Conservation (phyloP, 2,329 filamentous ascomycete genomes). For the Calonectria pteridis region DNA sequence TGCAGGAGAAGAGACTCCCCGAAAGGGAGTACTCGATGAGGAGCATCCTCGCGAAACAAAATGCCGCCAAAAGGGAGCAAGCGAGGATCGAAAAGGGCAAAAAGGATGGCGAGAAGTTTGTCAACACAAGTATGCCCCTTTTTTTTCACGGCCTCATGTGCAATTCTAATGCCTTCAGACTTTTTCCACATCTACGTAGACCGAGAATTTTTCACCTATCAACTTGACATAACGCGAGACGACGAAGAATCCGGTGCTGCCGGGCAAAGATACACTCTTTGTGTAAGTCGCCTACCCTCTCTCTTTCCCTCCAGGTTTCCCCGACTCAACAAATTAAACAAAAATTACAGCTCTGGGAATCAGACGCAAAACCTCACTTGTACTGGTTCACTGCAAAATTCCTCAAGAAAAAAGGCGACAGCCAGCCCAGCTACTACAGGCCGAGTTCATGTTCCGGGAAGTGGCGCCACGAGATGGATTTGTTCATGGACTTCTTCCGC, state of each 20-base stretch:
- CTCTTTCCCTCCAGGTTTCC: neutral
- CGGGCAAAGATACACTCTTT: conserved; percentile 71
- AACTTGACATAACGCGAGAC: conserved; percentile 70
- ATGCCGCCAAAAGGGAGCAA: conserved; percentile 48
- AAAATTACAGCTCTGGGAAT: conserved; percentile 74
- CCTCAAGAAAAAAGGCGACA: conserved; percentile 56
- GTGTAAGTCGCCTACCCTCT: conserved; percentile 58
- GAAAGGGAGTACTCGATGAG: conserved; percentile 59
- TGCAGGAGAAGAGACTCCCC: conserved; percentile 46
- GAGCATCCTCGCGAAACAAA: conserved; percentile 45
- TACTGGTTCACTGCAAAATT: conserved; percentile 72
- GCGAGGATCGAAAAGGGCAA: conserved; percentile 54
- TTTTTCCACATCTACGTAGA: conserved; percentile 77
- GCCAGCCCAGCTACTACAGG: conserved; percentile 52
- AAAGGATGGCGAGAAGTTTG: conserved; percentile 55
- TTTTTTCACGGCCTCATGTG: neutral
- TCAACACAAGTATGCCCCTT: conserved; percentile 62
- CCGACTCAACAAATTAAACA: neutral
- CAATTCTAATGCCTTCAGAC: conserved; percentile 52
- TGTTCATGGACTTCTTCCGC: conserved; percentile 70
- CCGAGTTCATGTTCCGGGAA: conserved; percentile 53
- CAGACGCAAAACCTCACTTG: conserved; percentile 66
- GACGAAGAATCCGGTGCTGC: conserved; percentile 56
- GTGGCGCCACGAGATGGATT: conserved; percentile 59
- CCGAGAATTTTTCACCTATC: conserved; percentile 71